A percentile compares a stretch with the other conserved stretches of the same genome.
These are phyloP conservation scores for Talaromyces piceae DNA, from an alignment of 2,329 filamentous ascomycete species.

Conservation along the genomic window DNA sequence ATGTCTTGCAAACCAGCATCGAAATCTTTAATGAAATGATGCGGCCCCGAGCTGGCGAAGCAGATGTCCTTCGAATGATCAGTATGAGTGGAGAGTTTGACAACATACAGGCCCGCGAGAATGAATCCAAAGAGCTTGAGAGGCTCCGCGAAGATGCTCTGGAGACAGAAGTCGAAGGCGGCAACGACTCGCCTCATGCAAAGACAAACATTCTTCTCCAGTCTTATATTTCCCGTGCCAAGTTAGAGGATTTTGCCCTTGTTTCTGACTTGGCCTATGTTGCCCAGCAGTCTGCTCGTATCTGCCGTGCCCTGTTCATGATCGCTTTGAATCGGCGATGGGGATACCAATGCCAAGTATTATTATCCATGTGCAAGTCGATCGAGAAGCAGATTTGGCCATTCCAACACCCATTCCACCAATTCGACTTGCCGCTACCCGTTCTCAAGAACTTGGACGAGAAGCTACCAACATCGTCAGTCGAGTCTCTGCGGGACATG, in stretches of 20 bases:
- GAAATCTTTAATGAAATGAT: constrained; percentile 97
- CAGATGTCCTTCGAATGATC: constrained; percentile 91
- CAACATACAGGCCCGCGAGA: constrained; percentile 89
- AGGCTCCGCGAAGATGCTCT: constrained; percentile 63
- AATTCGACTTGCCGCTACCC: constrained; percentile 82
- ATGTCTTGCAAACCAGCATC: constrained; percentile 86
- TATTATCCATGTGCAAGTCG: constrained; percentile 88
- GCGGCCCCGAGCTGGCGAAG: constrained; percentile 75
- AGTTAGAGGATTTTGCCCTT: constrained; percentile 87
- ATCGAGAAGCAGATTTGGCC: constrained; percentile 96
- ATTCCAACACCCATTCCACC: constrained; percentile 87
- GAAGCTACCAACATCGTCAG: constrained; percentile 63
- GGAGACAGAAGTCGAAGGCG: constrained; percentile 70
- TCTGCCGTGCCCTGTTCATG: constrained; percentile 93
- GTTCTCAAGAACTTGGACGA: constrained; percentile 77
- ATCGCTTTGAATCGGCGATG: constrained; percentile 90
- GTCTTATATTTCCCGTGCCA: constrained; percentile 81
- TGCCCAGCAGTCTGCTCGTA: constrained; percentile 88
- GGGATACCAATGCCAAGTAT: constrained; percentile 89
- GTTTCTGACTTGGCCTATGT: constrained; percentile 91
- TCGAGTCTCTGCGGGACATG: constrained; percentile 88
- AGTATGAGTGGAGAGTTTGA: constrained; percentile 97
- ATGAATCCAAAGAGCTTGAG: constrained; percentile 78
- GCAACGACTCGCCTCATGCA: constrained; percentile 61
- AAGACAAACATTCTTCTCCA: constrained; percentile 97